Conservation (phyloP, 176 grass and related monocot genomes). For the Olyra latifolia region DNA sequence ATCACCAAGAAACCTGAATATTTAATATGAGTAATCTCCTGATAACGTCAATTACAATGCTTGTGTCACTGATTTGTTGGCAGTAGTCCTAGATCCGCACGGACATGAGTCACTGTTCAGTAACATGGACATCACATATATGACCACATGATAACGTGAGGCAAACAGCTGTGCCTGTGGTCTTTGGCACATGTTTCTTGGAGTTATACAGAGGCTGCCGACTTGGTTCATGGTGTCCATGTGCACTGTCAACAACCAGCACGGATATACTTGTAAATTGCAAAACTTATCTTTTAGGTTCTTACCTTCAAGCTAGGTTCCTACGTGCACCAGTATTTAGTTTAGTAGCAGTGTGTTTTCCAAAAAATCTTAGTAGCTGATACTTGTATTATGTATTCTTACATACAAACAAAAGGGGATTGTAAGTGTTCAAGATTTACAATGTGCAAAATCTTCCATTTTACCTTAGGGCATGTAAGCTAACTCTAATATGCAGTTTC, state of each 20-base stretch:
- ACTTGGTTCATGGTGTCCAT: not conserved
- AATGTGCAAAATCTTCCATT: not conserved
- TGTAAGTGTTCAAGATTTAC: constrained; percentile 4
- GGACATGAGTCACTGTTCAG: not conserved
- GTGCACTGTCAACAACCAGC: not conserved
- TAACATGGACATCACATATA: not conserved
- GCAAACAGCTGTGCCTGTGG: not conserved
- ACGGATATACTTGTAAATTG: not conserved
- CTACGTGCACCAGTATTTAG: not conserved
- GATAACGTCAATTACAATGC: not conserved
- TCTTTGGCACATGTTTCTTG: not conserved
- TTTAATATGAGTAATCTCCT: not conserved
- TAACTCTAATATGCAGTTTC: not conserved
- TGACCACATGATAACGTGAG: not conserved
- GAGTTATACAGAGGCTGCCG: not conserved
- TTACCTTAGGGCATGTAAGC: not conserved
- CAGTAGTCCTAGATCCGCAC: not conserved
- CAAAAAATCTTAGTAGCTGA: too few relatives aligned
- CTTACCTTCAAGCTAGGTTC: not conserved
- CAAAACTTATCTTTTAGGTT: not conserved
- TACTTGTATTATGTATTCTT: not conserved
- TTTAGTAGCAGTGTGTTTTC: not conserved
- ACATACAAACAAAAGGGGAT: not conserved
- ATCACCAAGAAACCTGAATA: not conserved
- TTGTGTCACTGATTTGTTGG: not conserved